Conservation (phyloP, 2,329 filamentous ascomycete genomes). For the Aspergillus nomiae region DNA sequence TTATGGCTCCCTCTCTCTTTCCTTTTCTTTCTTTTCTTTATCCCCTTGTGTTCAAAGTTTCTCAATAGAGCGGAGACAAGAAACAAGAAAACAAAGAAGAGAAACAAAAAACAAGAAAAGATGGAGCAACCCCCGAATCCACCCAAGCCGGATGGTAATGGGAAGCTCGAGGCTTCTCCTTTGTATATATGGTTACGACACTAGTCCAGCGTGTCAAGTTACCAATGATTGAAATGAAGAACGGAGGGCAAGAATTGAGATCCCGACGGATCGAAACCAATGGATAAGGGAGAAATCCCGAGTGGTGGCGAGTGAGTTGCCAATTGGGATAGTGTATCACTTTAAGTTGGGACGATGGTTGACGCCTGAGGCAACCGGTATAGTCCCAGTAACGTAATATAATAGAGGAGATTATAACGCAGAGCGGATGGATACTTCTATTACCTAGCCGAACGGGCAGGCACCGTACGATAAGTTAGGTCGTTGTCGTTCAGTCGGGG, state of each 20-base stretch:
- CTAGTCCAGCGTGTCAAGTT: conserved; percentile 4
- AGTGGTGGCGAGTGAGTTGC: conserved; percentile 12
- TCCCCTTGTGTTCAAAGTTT: conserved; percentile 2
- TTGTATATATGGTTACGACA: not conserved
- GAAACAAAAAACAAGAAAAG: not conserved
- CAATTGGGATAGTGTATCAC: conserved; percentile 11
- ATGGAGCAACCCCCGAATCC: not conserved
- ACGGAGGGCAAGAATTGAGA: conserved; percentile 3
- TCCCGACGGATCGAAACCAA: conserved; percentile 4
- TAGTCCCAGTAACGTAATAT: conserved; percentile 8
- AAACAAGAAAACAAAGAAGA: not conserved
- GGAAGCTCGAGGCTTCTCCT: not conserved
- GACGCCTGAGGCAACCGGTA: not conserved
- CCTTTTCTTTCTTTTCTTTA: not conserved
- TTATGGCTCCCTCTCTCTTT: not conserved
- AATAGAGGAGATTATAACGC: conserved; percentile 6
- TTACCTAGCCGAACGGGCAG: not conserved
- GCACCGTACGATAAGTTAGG: not conserved
- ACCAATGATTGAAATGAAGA: not conserved
- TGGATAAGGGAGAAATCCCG: conserved; percentile 6
- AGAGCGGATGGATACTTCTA: not conserved
- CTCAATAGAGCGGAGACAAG: conserved; percentile 2
- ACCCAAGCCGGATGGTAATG: not conserved
- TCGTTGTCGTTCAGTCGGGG: not conserved
- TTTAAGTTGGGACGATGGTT: not conserved